phyloP scores from a whole-genome alignment of 2,329 filamentous ascomycete genomes.

The Daldinia sp. region DNA sequence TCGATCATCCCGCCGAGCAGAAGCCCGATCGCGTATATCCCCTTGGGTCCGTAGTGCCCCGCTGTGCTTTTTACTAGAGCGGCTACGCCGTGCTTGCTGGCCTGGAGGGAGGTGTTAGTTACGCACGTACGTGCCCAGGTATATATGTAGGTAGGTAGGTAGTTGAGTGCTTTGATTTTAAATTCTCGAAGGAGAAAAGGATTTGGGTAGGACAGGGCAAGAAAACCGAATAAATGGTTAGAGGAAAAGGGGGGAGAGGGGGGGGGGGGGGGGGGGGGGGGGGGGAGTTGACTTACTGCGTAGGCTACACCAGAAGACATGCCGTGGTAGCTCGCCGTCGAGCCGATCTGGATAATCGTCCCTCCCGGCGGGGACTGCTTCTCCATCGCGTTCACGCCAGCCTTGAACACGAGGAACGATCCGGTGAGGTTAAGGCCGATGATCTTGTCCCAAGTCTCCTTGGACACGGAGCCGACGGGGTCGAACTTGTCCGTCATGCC shows the following conservation, averaged over 20 bases:
- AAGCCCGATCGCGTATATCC: conserved; percentile 64
- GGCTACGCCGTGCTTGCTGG: conserved; percentile 65
- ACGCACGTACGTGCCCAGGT: not conserved
- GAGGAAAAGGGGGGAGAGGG: not conserved
- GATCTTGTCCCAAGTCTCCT: conserved; percentile 63
- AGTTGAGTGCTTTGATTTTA: too few relatives aligned
- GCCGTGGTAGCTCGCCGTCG: conserved; percentile 29
- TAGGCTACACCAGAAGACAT: conserved; percentile 57
- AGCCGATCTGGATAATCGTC: conserved; percentile 46
- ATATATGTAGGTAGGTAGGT: too few relatives aligned
- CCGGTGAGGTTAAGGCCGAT: conserved; percentile 57
- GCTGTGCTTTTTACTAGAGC: conserved; percentile 70
- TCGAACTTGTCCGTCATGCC: conserved; percentile 53
- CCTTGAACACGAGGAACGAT: conserved; percentile 39
- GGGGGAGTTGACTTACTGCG: conserved; percentile 27
- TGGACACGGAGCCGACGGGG: conserved; percentile 60
- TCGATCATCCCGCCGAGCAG: conserved; percentile 63
- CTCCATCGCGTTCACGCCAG: conserved; percentile 62
- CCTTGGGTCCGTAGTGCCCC: conserved; percentile 64
- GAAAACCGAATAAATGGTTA: too few relatives aligned
- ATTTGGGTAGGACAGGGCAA: not conserved
- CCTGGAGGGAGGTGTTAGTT: conserved; percentile 30
- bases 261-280: not conserved
- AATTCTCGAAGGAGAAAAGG: not conserved
- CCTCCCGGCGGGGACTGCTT: conserved; percentile 51